Conservation (phyloP, 768 basidiomycete species). For the Phanerochaete sordida region DNA sequence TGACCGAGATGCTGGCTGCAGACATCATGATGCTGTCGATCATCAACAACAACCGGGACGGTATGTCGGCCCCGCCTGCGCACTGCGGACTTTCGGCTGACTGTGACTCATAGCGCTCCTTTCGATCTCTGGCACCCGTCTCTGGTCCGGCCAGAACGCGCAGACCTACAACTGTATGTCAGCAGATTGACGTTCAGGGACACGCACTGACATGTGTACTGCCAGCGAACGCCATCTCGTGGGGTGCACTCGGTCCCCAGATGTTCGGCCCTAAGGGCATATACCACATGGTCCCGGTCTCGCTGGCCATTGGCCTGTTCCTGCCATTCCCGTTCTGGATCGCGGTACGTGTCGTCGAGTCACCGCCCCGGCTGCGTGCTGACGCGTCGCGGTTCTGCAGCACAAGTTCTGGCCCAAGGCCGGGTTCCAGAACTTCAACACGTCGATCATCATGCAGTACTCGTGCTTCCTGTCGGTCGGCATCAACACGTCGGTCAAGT, state of each 20-base stretch:
- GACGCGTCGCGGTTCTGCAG: background rate
- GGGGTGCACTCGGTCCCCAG: constrained; percentile 46
- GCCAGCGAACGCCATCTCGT: constrained; percentile 41
- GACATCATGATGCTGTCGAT: constrained; percentile 29
- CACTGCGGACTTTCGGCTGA: background rate
- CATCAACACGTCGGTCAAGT: constrained; percentile 52
- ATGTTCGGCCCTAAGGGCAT: constrained; percentile 14
- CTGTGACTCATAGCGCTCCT: constrained; percentile 34
- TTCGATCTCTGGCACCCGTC: constrained; percentile 48
- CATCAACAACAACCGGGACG: constrained; percentile 24
- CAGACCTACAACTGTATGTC: constrained; percentile 45
- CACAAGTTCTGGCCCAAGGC: constrained; percentile 47
- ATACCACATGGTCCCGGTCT: constrained; percentile 24
- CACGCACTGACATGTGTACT: background rate
- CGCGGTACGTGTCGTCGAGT: constrained; percentile 16
- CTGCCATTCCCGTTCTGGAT: constrained; percentile 58
- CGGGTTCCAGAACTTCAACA: constrained; percentile 45
- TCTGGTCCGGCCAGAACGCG: constrained; percentile 51
- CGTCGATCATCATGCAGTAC: constrained; percentile 38
- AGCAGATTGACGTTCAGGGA: background rate
- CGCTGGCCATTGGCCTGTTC: constrained; percentile 48
- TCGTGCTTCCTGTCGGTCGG: constrained; percentile 48
- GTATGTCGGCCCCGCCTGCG: constrained; percentile 4
- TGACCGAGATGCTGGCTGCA: background rate
- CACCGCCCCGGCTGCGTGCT: background rate